A percentile compares a stretch with the other conserved stretches of the same genome.
phyloP scores from a whole-genome alignment of 805 yeast species.

The Lipomyces yamadae region DNA sequence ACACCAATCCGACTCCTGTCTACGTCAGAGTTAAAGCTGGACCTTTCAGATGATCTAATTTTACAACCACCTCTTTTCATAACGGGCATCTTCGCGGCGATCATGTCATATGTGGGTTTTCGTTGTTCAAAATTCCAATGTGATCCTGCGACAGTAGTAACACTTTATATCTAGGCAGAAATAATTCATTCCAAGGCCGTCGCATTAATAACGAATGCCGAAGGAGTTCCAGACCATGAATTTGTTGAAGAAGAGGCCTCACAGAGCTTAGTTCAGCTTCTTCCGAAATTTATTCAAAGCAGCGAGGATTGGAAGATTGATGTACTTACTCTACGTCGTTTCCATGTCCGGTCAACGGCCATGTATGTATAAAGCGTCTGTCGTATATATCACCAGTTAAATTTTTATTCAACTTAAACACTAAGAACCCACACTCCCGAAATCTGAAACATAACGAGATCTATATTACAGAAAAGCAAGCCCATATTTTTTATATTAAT shows the following conservation, averaged over 20 bases:
- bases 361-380: constrained; percentile 30
- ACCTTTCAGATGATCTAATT: constrained; percentile 10
- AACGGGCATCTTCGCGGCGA: constrained; percentile 61
- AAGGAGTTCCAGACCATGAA: constrained; percentile 37
- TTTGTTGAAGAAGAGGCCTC: constrained; percentile 31
- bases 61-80: constrained; percentile 66
- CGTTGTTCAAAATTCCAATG: too few species aligned
- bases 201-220: constrained; percentile 29
- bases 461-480: neutral
- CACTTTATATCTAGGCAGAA: constrained; percentile 22
- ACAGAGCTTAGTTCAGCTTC: constrained; percentile 8
- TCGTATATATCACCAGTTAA: constrained; percentile 3
- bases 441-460: neutral
- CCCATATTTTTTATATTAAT: neutral
- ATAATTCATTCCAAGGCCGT: constrained; percentile 12
- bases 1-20: constrained; percentile 22
- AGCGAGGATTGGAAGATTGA: constrained; percentile 17
- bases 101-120: constrained; percentile 43
- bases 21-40: constrained; percentile 7
- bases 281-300: neutral
- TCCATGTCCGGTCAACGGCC: constrained; percentile 26
- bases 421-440: neutral
- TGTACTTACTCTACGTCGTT: constrained; percentile 9
- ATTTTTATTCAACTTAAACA: constrained; percentile 5
- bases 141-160: neutral